phyloP scores from a whole-genome alignment of 2,329 filamentous ascomycete genomes.

The Didymella keratinophila region DNA sequence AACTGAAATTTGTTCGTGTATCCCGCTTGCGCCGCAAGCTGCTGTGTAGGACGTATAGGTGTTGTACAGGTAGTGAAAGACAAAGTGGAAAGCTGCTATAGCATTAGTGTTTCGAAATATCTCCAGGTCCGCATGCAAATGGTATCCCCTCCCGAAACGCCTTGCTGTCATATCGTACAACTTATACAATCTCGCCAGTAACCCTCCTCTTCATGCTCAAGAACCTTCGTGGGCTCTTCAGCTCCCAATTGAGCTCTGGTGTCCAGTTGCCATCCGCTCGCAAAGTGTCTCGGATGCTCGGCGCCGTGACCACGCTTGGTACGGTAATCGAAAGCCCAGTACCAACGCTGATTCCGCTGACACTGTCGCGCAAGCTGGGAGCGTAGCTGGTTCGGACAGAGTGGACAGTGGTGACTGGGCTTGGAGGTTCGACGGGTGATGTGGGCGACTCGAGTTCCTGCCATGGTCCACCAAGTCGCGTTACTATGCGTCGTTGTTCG shows the following conservation, averaged over 20 bases:
- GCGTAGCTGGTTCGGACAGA: constrained; percentile 8
- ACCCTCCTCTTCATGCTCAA: constrained; percentile 31
- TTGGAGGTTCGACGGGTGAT: constrained; percentile 8
- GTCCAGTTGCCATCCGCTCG: constrained; percentile 27
- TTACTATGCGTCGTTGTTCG: constrained; percentile 33
- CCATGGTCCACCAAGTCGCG: constrained; percentile 34
- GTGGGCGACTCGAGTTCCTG: constrained; percentile 16
- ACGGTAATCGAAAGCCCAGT: constrained; percentile 18
- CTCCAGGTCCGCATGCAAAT: not conserved
- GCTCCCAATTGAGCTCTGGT: constrained; percentile 31
- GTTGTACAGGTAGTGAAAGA: not conserved
- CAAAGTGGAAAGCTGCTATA: not conserved
- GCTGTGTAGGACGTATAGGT: not conserved
- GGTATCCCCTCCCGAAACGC: constrained; percentile 11
- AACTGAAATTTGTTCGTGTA: not conserved
- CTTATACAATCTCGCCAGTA: constrained; percentile 5
- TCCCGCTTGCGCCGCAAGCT: not conserved
- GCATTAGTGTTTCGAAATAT: constrained; percentile 2
- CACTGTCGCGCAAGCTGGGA: constrained; percentile 11
- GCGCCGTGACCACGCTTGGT: constrained; percentile 23
- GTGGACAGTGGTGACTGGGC: constrained; percentile 10
- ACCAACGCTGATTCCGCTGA: constrained; percentile 12
- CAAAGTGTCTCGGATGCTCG: constrained; percentile 31
- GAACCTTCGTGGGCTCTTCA: constrained; percentile 29
- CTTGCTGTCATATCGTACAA: constrained; percentile 10